Evolutionary conservation across 2,329 filamentous ascomycete genomes (phyloP).

Genomic region (Ceratocystis eucalypticola): DNA sequence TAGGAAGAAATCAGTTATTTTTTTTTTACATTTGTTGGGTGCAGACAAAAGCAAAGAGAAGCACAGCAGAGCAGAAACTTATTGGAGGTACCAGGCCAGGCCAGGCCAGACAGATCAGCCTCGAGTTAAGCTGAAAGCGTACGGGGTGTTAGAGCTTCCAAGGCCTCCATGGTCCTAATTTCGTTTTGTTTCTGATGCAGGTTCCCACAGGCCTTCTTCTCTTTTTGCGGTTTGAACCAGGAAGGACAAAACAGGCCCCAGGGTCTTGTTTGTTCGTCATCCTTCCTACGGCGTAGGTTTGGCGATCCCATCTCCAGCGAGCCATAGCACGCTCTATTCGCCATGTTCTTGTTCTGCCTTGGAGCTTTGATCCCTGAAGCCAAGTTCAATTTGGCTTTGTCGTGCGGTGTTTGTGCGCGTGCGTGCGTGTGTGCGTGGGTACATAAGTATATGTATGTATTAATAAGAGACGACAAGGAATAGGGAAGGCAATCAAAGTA

Average conservation of each 20-base stretch:
- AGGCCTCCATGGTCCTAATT: not conserved
- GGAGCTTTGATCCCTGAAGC: too few species aligned
- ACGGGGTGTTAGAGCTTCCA: too few species aligned
- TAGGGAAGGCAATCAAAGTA: not conserved
- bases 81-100: not conserved
- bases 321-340: too few species aligned
- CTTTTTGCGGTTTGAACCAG: not conserved
- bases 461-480: not conserved
- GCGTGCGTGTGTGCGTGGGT: not conserved
- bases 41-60: not conserved
- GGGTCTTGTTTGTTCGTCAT: not conserved
- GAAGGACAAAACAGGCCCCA: not conserved
- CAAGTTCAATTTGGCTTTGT: too few species aligned
- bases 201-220: not conserved
- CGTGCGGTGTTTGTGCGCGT: not conserved
- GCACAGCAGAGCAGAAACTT: not conserved
- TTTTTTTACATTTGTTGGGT: not conserved
- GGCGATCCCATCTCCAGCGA: too few species aligned
- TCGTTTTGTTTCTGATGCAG: not conserved
- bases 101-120: not conserved
- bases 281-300: too few species aligned
- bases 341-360: too few species aligned
- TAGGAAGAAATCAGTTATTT: conserved; percentile 15
- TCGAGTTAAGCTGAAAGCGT: too few species aligned
- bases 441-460: not conserved